phyloP scores from a whole-genome alignment of 2,329 filamentous ascomycete genomes.

The Calonectria leucothoes region DNA sequence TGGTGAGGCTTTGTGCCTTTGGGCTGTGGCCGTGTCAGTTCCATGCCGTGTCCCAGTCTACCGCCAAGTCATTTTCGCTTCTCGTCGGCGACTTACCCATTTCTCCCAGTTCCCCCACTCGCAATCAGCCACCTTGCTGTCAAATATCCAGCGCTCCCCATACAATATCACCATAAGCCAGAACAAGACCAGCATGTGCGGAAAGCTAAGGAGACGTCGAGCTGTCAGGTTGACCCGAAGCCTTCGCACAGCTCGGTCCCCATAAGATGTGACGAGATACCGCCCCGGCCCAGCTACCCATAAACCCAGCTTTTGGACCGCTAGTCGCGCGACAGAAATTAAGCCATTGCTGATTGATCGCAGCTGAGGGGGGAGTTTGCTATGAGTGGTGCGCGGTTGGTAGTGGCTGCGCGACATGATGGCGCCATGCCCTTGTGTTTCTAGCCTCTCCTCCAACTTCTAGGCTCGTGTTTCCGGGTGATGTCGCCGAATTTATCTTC shows the following conservation, averaged over 20 bases:
- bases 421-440: slow-evolving; percentile 42
- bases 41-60: background rate
- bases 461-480: background rate
- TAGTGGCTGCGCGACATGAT: slow-evolving; percentile 43
- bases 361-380: slow-evolving; percentile 25
- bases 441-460: background rate
- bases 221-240: slow-evolving; percentile 58
- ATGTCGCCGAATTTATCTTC: background rate
- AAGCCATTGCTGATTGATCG: slow-evolving; percentile 39
- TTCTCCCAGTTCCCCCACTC: slow-evolving; percentile 90
- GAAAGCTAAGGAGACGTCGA: slow-evolving; percentile 69
- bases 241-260: slow-evolving; percentile 43
- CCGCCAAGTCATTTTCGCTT: background rate
- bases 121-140: slow-evolving; percentile 76
- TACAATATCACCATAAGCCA: slow-evolving; percentile 86
- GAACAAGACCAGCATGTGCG: slow-evolving; percentile 74
- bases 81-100: slow-evolving; percentile 73
- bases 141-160: slow-evolving; percentile 86
- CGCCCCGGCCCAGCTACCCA: slow-evolving; percentile 57
- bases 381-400: slow-evolving; percentile 30
- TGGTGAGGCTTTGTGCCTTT: slow-evolving; percentile 82
- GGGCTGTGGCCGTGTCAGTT: slow-evolving; percentile 66
- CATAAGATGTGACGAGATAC: slow-evolving; percentile 46
- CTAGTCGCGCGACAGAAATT: slow-evolving; percentile 32
- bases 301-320: slow-evolving; percentile 48